Conservation (phyloP, 176 grass and related monocot species). For the Carex myosuroides region DNA sequence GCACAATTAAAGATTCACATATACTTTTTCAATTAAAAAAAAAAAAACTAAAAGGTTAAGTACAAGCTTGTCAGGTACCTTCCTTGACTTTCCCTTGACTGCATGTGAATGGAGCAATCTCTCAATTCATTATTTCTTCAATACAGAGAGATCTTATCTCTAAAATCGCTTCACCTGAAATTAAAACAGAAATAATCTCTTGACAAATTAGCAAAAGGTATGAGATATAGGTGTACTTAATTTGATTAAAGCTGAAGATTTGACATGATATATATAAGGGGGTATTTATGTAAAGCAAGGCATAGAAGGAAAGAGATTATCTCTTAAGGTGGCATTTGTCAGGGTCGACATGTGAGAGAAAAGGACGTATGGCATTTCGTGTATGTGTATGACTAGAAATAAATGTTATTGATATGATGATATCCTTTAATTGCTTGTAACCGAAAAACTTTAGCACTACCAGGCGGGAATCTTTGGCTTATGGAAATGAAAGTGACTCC, state of each 20-base stretch:
- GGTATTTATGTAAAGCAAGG: constrained; percentile 13
- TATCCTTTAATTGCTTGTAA: constrained; percentile 23
- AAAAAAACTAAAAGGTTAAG: neutral
- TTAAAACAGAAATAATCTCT: neutral
- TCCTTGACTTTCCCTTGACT: constrained; percentile 8
- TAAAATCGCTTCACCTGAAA: constrained; percentile 14
- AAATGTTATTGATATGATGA: constrained; percentile 14
- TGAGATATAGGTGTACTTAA: neutral
- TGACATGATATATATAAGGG: neutral
- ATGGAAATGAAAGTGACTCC: constrained; percentile 16
- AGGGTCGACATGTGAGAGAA: neutral
- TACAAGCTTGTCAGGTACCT: neutral
- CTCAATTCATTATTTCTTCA: constrained; percentile 19
- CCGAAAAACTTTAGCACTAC: constrained; percentile 7
- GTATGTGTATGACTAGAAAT: constrained; percentile 22
- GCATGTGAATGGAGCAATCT: constrained; percentile 8
- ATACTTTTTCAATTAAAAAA: neutral
- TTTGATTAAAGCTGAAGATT: neutral
- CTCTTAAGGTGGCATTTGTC: constrained; percentile 3
- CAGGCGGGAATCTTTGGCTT: constrained; percentile 9
- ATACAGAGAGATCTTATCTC: neutral
- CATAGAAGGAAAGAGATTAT: neutral
- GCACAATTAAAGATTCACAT: neutral
- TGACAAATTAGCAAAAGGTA: neutral
- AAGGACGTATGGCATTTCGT: constrained; percentile 17